Percentiles rank a stretch among this genome's conserved stretches.
Conservation (phyloP, 805 yeast species). For the Myxozyma melibiosi region DNA sequence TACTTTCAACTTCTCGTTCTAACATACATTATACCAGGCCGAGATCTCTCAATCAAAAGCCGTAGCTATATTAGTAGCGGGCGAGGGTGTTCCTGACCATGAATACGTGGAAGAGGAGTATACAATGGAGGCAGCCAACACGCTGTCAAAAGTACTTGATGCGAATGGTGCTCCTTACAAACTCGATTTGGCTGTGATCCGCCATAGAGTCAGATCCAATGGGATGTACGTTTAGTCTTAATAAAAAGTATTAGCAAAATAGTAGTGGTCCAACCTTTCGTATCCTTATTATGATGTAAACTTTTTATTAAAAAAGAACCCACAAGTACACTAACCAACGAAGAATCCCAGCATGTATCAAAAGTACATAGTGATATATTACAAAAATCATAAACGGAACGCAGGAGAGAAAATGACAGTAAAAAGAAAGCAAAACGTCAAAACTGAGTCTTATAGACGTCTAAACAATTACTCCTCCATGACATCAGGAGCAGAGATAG, state of each 20-base stretch:
- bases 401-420: not conserved
- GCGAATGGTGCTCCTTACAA: not conserved
- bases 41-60: slow-evolving; percentile 14
- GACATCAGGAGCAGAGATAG: slow-evolving; percentile 58
- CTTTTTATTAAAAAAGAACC: not conserved
- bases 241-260: too few species aligned
- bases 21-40: too few species aligned
- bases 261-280: too few species aligned
- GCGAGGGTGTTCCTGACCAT: slow-evolving; percentile 32
- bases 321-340: not conserved
- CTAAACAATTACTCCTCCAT: slow-evolving; percentile 17
- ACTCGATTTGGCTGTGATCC: slow-evolving; percentile 12
- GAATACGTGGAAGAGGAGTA: slow-evolving; percentile 30
- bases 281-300: too few species aligned
- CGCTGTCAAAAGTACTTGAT: slow-evolving; percentile 7
- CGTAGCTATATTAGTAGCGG: slow-evolving; percentile 21
- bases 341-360: slow-evolving; percentile 3
- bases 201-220: slow-evolving; percentile 16
- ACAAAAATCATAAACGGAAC: slow-evolving; percentile 3
- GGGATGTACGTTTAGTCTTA: slow-evolving; percentile 29
- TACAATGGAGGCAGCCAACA: not conserved
- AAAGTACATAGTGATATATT: slow-evolving; percentile 5
- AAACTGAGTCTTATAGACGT: not conserved
- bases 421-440: not conserved
- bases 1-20: too few species aligned